Percentiles rank a stretch among this genome's conserved stretches.
phyloP scores from a whole-genome alignment of 306 rosid species.

The Rosa rugosa region DNA sequence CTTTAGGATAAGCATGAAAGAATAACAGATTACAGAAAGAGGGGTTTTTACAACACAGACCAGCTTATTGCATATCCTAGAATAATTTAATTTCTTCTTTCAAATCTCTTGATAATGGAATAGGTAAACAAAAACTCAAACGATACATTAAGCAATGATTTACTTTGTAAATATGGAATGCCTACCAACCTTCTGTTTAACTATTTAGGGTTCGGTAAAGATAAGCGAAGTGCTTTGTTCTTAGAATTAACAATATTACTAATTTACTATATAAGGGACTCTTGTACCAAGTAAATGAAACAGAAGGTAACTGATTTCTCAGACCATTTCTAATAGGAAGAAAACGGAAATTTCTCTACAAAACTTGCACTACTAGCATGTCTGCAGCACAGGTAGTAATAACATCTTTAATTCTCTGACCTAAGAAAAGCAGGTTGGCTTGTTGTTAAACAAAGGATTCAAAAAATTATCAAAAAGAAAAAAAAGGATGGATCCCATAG shows the following conservation, averaged over 20 bases:
- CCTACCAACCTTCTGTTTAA: background rate
- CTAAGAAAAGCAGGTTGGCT: conserved; percentile 2
- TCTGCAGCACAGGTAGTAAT: background rate
- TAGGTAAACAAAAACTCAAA: background rate
- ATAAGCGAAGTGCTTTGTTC: background rate
- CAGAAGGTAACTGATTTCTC: background rate
- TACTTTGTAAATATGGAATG: background rate
- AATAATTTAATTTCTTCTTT: background rate
- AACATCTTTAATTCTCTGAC: background rate
- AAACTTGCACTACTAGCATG: background rate
- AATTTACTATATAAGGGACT: background rate
- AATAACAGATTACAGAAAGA: background rate
- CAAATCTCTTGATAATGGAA: background rate
- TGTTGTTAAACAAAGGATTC: background rate
- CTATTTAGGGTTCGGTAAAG: background rate
- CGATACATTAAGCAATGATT: background rate
- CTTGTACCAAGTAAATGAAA: background rate
- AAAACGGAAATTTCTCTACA: background rate
- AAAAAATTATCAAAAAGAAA: background rate
- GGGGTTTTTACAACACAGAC: background rate
- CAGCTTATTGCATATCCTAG: background rate
- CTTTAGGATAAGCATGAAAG: background rate
- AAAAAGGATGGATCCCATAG: background rate
- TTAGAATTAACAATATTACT: background rate
- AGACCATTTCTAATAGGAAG: background rate